Base-by-base conservation (phyloP, 352 stramenopile genomes). In the Discostella stelligera region DNA sequence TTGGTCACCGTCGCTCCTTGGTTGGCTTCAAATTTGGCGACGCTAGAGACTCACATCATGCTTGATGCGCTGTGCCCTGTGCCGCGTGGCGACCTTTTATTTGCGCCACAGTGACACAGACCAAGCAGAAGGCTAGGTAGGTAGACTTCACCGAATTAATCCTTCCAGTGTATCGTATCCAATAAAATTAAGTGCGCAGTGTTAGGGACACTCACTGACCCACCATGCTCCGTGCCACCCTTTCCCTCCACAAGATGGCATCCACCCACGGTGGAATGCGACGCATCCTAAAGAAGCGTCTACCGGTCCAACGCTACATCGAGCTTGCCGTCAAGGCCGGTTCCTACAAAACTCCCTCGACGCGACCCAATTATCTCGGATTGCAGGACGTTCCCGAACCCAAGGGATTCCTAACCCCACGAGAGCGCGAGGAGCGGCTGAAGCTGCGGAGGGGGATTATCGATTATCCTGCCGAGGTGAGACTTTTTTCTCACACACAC, bases 311-410 rank as follows among this genome's bases (percentile, higher is more conserved):
- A 20, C 75, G 66, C 32, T 89, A 88, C 73, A 89, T 90, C 52
- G 71, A 88, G 79, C 66, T 86, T n/a, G 81, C 82, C 32, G 82
- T 89, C 14, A 77, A 90, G 79, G 63, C 82, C 41, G 84, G 84
- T 25, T 71, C 61, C 9, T 83, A 83, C 69, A 83, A 83, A 66
- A 67, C 53, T 0, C 75, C 75, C 11, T 83, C 67, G 54, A 74
- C 64, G n/a, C 53, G 75, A 7, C 75, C 75, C 1, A 58, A 78
- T 60, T 83, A 75, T 32, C 50, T 82, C 0, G 75, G 75, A 7
- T 37, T 78, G 23, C 75, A 83, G 39, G 75, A 83, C 56, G 39
- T 64, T 18, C 56, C 48, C 3, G 23, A 68, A 20, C 44, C 53
- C 21, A 64, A 60, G 9, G 39, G 63, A 8, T 48, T 49, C 11